phyloP scores from a whole-genome alignment of 805 yeast species.

The Candida ovalis region DNA sequence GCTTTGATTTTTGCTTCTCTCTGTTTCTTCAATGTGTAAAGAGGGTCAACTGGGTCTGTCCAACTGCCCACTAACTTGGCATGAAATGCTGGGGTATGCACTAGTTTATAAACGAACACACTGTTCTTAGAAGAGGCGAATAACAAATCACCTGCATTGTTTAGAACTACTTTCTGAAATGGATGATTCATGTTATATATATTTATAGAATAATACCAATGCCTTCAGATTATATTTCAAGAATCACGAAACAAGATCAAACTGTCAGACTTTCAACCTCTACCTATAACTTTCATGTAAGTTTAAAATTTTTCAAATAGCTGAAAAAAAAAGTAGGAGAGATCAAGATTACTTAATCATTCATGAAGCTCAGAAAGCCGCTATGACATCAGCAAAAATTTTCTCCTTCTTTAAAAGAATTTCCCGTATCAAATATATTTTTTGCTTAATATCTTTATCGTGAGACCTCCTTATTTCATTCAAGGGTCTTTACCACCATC shows the following conservation, averaged over 20 bases:
- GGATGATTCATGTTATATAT: conserved; percentile 56
- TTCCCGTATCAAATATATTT: neutral
- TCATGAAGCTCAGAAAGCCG: neutral
- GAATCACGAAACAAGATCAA: too few species aligned
- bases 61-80: conserved; percentile 53
- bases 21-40: conserved; percentile 42
- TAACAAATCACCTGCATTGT: conserved; percentile 41
- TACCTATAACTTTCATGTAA: too few species aligned
- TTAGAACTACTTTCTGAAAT: conserved; percentile 53
- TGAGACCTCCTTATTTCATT: too few species aligned
- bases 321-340: too few species aligned
- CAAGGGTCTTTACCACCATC: too few species aligned
- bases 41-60: conserved; percentile 55
- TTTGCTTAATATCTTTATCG: too few species aligned
- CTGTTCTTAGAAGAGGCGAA: conserved; percentile 58
- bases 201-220: too few species aligned
- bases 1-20: conserved; percentile 38
- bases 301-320: neutral
- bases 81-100: conserved; percentile 26
- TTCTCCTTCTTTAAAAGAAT: neutral
- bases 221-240: too few species aligned
- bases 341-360: neutral
- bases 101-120: conserved; percentile 47
- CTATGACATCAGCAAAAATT: neutral
- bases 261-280: too few species aligned